phyloP scores from a whole-genome alignment of 2,329 filamentous ascomycete species.

The Fusarium sp. region DNA sequence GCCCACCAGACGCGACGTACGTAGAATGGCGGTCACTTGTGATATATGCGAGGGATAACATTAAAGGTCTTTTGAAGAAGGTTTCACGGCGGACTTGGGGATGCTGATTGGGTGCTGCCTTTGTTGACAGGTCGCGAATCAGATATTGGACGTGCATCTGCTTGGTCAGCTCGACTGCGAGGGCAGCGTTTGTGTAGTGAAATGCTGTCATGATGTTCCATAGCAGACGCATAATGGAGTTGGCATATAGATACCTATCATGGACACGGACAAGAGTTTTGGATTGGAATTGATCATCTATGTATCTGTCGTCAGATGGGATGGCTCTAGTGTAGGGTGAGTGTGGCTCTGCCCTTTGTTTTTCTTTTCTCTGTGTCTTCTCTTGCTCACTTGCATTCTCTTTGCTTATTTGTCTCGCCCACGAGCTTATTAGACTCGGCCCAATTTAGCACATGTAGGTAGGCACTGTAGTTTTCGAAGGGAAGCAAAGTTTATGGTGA shows the following conservation, averaged over 20 bases:
- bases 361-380: not conserved
- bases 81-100: not conserved
- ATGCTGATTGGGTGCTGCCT: slow-evolving; percentile 10
- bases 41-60: slow-evolving; percentile 26
- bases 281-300: slow-evolving; percentile 13
- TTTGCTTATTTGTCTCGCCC: slow-evolving; percentile 14
- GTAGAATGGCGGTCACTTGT: slow-evolving; percentile 3
- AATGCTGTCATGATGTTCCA: slow-evolving; percentile 9
- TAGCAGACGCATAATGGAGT: slow-evolving; percentile 3
- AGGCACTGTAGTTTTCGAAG: not conserved
- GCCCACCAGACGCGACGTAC: not conserved
- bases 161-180: not conserved
- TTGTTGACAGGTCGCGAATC: slow-evolving; percentile 31
- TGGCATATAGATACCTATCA: not conserved
- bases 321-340: not conserved
- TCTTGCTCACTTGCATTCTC: not conserved
- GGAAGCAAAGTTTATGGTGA: not conserved
- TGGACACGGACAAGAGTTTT: not conserved
- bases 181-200: not conserved
- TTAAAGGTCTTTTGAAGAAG: not conserved
- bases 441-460: not conserved
- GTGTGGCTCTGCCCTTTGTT: not conserved
- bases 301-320: not conserved
- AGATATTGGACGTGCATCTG: slow-evolving; percentile 6
- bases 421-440: not conserved